phyloP scores from a whole-genome alignment of 139 green algal genomes.

The Edaphochlamys debaryana region DNA sequence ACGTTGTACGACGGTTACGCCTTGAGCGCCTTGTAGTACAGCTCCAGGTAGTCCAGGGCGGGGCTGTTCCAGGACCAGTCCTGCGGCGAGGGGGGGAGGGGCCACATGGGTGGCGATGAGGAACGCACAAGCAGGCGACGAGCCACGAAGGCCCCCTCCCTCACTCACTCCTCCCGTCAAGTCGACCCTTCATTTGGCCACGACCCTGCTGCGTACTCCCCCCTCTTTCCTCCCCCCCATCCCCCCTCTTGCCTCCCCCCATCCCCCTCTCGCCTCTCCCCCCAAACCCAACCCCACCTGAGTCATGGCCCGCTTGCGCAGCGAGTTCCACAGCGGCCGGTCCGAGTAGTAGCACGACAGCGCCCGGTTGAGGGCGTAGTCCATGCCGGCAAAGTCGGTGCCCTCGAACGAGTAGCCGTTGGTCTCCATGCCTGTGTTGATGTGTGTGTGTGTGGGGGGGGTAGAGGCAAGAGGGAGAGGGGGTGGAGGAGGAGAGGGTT shows the following conservation, averaged over 20 bases:
- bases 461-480: too few species aligned
- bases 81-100: too few species aligned
- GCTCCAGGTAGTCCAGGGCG: constrained; percentile 95
- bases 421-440: constrained; percentile 57
- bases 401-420: constrained; percentile 96
- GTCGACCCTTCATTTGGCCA: neutral
- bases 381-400: constrained; percentile 85
- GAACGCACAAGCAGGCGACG: too few species aligned
- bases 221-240: neutral
- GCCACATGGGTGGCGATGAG: too few species aligned
- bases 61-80: constrained; percentile 97
- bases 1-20: constrained; percentile 7
- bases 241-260: neutral
- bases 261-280: too few species aligned
- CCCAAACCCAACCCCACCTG: neutral
- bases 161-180: neutral
- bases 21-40: constrained; percentile 92
- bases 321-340: constrained; percentile 69
- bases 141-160: neutral
- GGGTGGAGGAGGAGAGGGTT: neutral
- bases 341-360: constrained; percentile 86
- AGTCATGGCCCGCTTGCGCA: constrained; percentile 73
- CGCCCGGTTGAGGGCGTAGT: constrained; percentile 93
- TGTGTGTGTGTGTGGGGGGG: too few species aligned
- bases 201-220: too few species aligned